Evolutionary conservation across 1,284 basidiomycete genomes (phyloP), one percentile per base, ranked within the genome.

Genomic region (Irpex lacteus): DNA sequence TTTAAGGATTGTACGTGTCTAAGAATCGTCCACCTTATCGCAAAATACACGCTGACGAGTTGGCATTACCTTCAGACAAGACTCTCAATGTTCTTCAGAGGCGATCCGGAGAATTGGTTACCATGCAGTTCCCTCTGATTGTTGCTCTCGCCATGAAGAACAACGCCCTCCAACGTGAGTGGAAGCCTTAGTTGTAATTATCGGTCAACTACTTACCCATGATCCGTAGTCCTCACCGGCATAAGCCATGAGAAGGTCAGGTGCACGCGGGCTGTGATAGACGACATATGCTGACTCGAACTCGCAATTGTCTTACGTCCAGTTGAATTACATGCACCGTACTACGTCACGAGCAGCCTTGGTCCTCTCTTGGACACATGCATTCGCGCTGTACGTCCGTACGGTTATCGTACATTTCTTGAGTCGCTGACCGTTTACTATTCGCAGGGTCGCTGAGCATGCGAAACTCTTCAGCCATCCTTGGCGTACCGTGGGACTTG

Each of bases 131-230:
- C 9, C 77, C 77, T 1, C 68, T 81, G 38, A 74, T 79, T 26
- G 74, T 79, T 40, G 75, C 73, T 26, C 71, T 81, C 5, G 74
- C 77, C 0, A 69, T 74, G 56, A 79, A 78, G 70, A 80, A 80
- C 69, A 81, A 78, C 63, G 63, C 77, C 44, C 72, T 81, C 44
- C 75, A 76, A 15, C 72, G 74, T 75, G 57, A 68, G 74, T 70
- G 19, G 21, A n/a, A 18, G 0, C 19, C 37, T 15, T 40, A 37
- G 5, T 62, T 34, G 4, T 32, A 4, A 34, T 32, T 8, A 38
- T 50, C 32, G 11, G 11, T 58, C n/a, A 32, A 36, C 15, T 36
- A 18, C 32, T 36, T n/a, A 49, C 53, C 19, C n/a, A 9, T 49
- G 26, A 13, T 61, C 7, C 52, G 13, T 62, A 78, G 76, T 71